Base-by-base conservation (phyloP, 1,284 basidiomycete genomes). In the Farysia itapuensis region DNA sequence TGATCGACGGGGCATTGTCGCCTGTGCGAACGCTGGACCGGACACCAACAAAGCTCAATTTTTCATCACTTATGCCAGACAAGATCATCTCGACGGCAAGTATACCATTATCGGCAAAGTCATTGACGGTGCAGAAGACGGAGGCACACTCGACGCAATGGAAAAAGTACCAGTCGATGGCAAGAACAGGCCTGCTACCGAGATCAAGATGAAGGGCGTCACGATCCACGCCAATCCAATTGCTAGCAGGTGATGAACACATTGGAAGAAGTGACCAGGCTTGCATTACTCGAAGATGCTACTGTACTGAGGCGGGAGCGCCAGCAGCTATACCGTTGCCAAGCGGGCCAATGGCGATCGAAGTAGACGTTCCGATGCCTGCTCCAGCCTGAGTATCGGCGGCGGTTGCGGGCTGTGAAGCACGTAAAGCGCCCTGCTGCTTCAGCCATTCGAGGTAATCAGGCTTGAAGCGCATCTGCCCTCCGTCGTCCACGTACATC, bases 201-300 rank as follows among this genome's bases (percentile, higher is more conserved):
- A 95, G 70, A 88, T 97, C 74, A 87, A 84, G 70, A 79, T 95
- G 54, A 84, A 82, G 23, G 81, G 84, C 72, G 90, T 95, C 28
- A 92, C 89, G 9, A 88, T 97, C 24, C 94, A 98, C 75, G 88
- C 93, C 24, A 98, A 98, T 77, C 94, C 94, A 8, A 84, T 92
- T 48, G 90, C 90, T 20, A 86, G 90, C 21, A 66, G 61, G 39
- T 66, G 64, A 16, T 39, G 43, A 22, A 40, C 53, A 30, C 45
- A 57, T 29, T 64, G 42, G 47, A 19, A 11, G 3, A 5, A 20
- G 1, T 35, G 15, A n/a, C n/a, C n/a, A n/a, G n/a, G n/a, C n/a
- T n/a, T n/a, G n/a, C n/a, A n/a, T n/a, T n/a, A n/a, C n/a, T n/a
- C n/a, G n/a, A n/a, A n/a, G n/a, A n/a, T n/a, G n/a, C n/a, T n/a